phyloP scores from a whole-genome alignment of 768 basidiomycete species.

The Termitomyces sp. region DNA sequence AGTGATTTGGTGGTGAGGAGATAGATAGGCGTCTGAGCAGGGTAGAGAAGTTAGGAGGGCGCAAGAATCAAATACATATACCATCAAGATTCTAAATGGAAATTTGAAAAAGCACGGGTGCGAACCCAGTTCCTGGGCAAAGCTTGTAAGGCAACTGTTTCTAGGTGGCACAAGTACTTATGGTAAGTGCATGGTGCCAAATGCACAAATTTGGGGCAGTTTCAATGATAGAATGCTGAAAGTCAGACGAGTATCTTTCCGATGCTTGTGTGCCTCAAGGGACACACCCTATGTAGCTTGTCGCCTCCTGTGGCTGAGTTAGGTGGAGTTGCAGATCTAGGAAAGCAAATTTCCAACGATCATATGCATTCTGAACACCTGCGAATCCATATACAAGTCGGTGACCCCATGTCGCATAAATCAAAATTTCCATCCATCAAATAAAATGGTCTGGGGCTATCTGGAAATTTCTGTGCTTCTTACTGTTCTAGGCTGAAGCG shows the following conservation, averaged over 20 bases:
- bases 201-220: no score
- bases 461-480: not conserved
- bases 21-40: not conserved
- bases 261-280: constrained; percentile 5
- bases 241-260: no score
- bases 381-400: no score
- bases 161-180: not conserved
- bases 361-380: no score
- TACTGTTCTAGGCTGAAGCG: not conserved
- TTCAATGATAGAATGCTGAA: not conserved
- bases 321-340: not conserved
- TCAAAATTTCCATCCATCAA: constrained; percentile 4
- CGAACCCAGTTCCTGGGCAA: not conserved
- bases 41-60: not conserved
- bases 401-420: not conserved
- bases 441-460: constrained; percentile 10
- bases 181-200: not conserved
- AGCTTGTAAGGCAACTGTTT: not conserved
- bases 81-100: not conserved
- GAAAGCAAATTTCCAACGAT: not conserved
- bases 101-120: not conserved
- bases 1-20: not conserved
- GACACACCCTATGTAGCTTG: not conserved
- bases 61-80: not conserved
- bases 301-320: not conserved